Conservation (phyloP, 768 basidiomycete species). For the Amanita jacksonii region DNA sequence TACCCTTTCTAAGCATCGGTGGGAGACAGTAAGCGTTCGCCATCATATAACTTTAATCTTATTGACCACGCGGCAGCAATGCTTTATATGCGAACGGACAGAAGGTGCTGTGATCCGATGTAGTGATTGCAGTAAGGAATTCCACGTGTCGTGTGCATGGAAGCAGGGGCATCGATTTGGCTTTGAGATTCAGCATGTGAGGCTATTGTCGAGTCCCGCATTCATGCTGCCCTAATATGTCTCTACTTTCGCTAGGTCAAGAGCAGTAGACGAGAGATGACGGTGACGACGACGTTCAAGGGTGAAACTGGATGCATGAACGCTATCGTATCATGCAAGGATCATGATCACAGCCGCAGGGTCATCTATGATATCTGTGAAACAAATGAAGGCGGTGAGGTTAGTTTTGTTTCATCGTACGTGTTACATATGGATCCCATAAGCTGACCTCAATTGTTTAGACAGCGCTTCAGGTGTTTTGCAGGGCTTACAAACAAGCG, state of each 20-base stretch:
- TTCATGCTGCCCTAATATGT: no score
- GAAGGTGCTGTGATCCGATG: constrained; percentile 82
- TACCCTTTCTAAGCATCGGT: constrained; percentile 57
- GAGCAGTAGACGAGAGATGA: constrained; percentile 60
- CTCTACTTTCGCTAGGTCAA: constrained; percentile 45
- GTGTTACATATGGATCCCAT: background rate
- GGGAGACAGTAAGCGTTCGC: constrained; percentile 53
- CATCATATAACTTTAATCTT: background rate
- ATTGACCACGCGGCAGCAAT: constrained; percentile 39
- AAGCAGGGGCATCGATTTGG: constrained; percentile 75
- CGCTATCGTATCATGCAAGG: constrained; percentile 69
- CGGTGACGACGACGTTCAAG: constrained; percentile 61
- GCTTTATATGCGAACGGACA: constrained; percentile 59
- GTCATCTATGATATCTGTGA: constrained; percentile 81
- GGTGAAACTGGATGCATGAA: constrained; percentile 73
- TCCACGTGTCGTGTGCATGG: constrained; percentile 91
- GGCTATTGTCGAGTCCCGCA: constrained; percentile 23
- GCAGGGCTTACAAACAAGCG: constrained; percentile 76
- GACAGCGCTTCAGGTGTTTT: constrained; percentile 89
- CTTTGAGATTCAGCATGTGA: constrained; percentile 82
- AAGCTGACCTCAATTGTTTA: constrained; percentile 21
- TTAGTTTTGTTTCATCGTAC: constrained; percentile 24
- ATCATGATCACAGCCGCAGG: constrained; percentile 56
- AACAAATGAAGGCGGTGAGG: constrained; percentile 73
- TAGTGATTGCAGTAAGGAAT: constrained; percentile 69